These are phyloP conservation scores for Aspergillus viridinutans DNA, from an alignment of 2,329 filamentous ascomycete genomes.

Conservation along the genomic window DNA sequence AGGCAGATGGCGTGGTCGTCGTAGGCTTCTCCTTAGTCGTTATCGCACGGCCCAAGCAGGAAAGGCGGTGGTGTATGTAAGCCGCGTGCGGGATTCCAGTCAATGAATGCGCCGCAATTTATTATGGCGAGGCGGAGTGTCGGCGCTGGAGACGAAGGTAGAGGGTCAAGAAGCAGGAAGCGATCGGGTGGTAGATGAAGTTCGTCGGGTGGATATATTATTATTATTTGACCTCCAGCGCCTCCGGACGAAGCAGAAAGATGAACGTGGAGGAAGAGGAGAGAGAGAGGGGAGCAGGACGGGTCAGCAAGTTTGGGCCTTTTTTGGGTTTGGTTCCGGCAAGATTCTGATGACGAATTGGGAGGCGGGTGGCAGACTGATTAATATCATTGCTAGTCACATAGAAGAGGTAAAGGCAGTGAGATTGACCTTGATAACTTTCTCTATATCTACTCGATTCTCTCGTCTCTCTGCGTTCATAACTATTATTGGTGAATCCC, in stretches of 20 bases:
- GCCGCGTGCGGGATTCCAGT: slow-evolving; percentile 12
- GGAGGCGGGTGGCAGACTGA: neutral
- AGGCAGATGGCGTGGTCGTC: neutral
- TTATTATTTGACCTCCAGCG: neutral
- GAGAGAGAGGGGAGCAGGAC: slow-evolving; percentile 12
- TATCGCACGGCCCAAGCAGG: neutral
- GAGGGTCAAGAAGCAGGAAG: too few relatives aligned
- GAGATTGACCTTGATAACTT: neutral
- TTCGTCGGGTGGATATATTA: neutral
- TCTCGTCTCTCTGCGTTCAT: neutral
- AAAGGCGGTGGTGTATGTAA: slow-evolving; percentile 13
- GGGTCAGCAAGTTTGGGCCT: neutral
- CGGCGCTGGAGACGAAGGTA: too few relatives aligned
- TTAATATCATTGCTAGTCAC: neutral
- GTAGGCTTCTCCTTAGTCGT: neutral
- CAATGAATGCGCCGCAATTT: neutral
- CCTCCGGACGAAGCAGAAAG: neutral
- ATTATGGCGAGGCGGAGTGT: neutral
- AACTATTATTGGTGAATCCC: too few relatives aligned
- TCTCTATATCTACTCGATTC: too few relatives aligned
- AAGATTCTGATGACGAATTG: neutral
- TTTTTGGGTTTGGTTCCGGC: neutral
- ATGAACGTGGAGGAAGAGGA: slow-evolving; percentile 8
- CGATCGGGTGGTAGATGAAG: neutral
- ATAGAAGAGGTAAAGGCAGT: neutral